Evolutionary conservation across 192 early-diverging fungal species (phyloP).

Genomic region (Umbelopsis sp.): DNA sequence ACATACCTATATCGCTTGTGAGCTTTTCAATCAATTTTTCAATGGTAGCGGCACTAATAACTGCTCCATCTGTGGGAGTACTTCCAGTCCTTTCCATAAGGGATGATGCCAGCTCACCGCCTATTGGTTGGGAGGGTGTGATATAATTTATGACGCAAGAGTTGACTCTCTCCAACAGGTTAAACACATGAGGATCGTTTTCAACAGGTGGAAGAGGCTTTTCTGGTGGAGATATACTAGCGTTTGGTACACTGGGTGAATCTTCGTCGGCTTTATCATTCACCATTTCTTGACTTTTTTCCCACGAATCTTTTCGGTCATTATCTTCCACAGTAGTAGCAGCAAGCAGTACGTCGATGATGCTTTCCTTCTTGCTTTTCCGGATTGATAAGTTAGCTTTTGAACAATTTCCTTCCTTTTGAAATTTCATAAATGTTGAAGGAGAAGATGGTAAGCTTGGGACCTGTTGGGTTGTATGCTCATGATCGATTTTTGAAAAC

Average conservation of each 20-base stretch:
- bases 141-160: constrained; percentile 43
- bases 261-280: neutral
- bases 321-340: neutral
- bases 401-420: neutral
- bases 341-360: neutral
- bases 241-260: neutral
- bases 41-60: constrained; percentile 50
- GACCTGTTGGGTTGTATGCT: neutral
- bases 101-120: neutral
- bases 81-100: neutral
- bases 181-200: constrained; percentile 44
- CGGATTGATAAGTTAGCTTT: neutral
- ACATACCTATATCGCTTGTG: constrained; percentile 51
- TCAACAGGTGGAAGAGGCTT: constrained; percentile 40
- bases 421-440: neutral
- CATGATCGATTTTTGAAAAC: neutral
- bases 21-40: constrained; percentile 59
- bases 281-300: neutral
- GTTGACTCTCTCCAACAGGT: constrained; percentile 32
- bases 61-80: neutral
- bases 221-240: neutral
- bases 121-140: neutral
- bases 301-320: neutral
- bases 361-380: neutral
- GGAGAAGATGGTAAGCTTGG: neutral